Evolutionary conservation across 495 filamentous ascomycete genomes (phyloP).

Genomic region (Extremus antarcticus): DNA sequence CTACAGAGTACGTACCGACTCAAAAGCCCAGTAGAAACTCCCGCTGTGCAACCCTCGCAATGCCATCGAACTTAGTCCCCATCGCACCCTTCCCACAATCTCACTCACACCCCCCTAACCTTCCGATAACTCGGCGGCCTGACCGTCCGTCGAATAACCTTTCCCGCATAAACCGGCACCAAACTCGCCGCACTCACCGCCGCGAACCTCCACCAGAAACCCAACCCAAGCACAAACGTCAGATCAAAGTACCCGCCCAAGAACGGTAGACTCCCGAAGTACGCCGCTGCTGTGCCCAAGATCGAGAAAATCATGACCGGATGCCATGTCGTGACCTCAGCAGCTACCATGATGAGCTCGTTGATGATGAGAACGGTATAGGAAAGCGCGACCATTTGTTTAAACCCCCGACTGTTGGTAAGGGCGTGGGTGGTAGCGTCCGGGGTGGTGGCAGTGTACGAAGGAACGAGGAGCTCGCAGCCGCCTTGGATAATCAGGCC

Average conservation of each 20-base stretch:
- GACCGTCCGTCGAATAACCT: constrained; percentile 70
- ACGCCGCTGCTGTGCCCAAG: constrained; percentile 68
- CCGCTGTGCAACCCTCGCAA: no score
- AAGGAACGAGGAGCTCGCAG: constrained; percentile 70
- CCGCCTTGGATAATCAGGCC: constrained; percentile 88
- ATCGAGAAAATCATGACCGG: constrained; percentile 79
- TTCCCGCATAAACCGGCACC: constrained; percentile 76
- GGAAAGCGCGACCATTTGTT: constrained; percentile 73
- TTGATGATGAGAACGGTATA: constrained; percentile 91
- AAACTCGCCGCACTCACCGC: constrained; percentile 69
- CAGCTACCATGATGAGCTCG: constrained; percentile 92
- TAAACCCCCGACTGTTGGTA: constrained; percentile 7
- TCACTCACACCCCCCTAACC: constrained; percentile 53
- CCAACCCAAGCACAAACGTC: constrained; percentile 61
- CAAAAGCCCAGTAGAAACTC: background rate
- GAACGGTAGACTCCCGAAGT: constrained; percentile 75
- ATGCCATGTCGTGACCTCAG: constrained; percentile 96
- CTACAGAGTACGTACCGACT: no score
- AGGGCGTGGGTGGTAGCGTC: constrained; percentile 17
- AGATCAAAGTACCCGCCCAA: constrained; percentile 86
- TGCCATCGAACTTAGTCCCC: no score
- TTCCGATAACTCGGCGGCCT: constrained; percentile 93
- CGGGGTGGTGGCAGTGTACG: constrained; percentile 32
- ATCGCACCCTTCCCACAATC: background rate
- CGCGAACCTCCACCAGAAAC: constrained; percentile 78